phyloP scores from a whole-genome alignment of 1,139 yeast species.

The Debaryomyces subglobosus region DNA sequence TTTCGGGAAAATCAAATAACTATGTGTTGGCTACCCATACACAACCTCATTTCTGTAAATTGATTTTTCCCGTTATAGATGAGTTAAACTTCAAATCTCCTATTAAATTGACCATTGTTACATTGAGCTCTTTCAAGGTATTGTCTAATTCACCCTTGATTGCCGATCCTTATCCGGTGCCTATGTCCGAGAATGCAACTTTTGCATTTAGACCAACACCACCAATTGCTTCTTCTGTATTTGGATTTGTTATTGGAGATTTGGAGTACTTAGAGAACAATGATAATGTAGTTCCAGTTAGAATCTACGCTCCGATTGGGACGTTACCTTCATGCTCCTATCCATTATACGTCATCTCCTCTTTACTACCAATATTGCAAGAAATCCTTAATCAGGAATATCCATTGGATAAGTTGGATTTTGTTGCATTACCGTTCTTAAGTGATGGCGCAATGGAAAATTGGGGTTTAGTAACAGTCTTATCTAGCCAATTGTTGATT shows the following conservation, averaged over 20 bases:
- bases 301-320: constrained; percentile 60
- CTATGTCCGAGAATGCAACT: constrained; percentile 25
- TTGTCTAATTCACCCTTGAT: constrained; percentile 49
- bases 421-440: constrained; percentile 68
- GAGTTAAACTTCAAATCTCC: constrained; percentile 59
- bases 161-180: constrained; percentile 22
- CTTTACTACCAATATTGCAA: constrained; percentile 50
- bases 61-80: constrained; percentile 67
- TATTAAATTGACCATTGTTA: constrained; percentile 49
- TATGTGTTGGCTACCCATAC: constrained; percentile 67
- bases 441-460: constrained; percentile 82
- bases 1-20: constrained; percentile 49
- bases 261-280: constrained; percentile 51
- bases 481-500: constrained; percentile 53
- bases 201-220: constrained; percentile 56
- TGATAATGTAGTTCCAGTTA: constrained; percentile 40
- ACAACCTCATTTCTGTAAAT: constrained; percentile 66
- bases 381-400: constrained; percentile 43
- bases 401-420: constrained; percentile 65
- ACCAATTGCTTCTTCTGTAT: constrained; percentile 60
- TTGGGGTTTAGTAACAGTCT: constrained; percentile 67
- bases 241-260: constrained; percentile 70
- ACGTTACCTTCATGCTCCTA: constrained; percentile 45
- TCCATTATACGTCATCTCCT: constrained; percentile 53
- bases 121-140: constrained; percentile 49